These are phyloP conservation scores for Fusarium nisikadoi DNA, from an alignment of 2,329 filamentous ascomycete species.

Conservation along the genomic window DNA sequence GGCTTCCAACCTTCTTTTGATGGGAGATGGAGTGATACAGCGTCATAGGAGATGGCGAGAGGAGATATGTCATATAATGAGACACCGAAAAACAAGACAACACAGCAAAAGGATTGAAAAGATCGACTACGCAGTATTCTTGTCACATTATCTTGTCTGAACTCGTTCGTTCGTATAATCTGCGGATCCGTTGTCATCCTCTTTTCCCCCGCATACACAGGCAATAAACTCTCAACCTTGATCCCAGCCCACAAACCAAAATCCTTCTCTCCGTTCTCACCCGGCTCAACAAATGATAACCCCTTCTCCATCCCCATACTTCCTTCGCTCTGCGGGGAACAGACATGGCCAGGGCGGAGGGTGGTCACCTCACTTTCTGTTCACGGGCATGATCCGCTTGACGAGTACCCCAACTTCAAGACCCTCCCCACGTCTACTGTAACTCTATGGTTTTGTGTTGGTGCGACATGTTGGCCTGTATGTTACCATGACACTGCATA, in stretches of 20 bases:
- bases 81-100: background rate
- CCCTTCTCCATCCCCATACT: constrained; percentile 4
- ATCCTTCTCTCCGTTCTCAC: constrained; percentile 19
- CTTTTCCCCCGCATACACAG: constrained; percentile 6
- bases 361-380: constrained; percentile 13
- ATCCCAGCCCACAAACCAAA: background rate
- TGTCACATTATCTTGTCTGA: background rate
- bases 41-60: constrained; percentile 4
- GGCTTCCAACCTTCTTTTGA: background rate
- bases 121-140: background rate
- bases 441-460: constrained; percentile 8
- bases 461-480: constrained; percentile 1
- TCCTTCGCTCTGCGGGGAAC: constrained; percentile 6
- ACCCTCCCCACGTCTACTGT: constrained; percentile 33
- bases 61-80: background rate
- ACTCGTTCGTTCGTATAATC: constrained; percentile 1
- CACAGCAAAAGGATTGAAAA: background rate
- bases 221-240: background rate
- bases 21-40: constrained; percentile 1
- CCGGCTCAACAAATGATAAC: constrained; percentile 13
- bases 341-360: constrained; percentile 11
- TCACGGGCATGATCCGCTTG: constrained; percentile 17
- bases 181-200: constrained; percentile 1
- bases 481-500: background rate
- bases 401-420: constrained; percentile 35